Evolutionary conservation across 1,284 basidiomycete genomes (phyloP), one percentile per base, ranked within the genome.

Genomic region (Kwoniella shivajii): DNA sequence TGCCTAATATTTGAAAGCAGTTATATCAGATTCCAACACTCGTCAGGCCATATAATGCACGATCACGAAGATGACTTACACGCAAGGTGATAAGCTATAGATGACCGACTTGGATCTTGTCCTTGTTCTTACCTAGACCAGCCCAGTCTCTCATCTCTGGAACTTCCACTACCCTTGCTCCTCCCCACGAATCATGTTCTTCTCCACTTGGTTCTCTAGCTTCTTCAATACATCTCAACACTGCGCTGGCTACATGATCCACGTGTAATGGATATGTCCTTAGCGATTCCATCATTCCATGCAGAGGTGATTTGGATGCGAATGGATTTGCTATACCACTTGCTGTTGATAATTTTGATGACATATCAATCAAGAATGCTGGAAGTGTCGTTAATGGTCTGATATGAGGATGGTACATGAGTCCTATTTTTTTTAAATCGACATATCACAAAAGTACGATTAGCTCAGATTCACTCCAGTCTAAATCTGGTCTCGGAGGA

Each of bases 351-450:
- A 92, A 62, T 5, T 69, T 50, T 69, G 90, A 84, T 33, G 92
- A 87, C 10, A 94, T 78, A 71, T 93, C 90, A 46, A 97, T 82
- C 47, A 93, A 74, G 2, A 89, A 88, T 0, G 95, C 93, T 37
- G 90, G 83, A 30, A 92, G 87, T 14, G 92, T 90, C 2, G 90
- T 88, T 44, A 92, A 74, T 6, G 96, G 95, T 33, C 93, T 86
- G 60, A 87, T 83, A 76, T 97, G 92, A 5, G 95, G 89, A 72
- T 98, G 93, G 78, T 98, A 98, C 73, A 99, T 92, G 51, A 99
- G 81, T 61, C 94, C 94, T 89, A 71, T n/a, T n/a, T n/a, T n/a
- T n/a, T n/a, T n/a, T n/a, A n/a, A n/a, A n/a, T n/a, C n/a, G n/a
- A n/a, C n/a, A n/a, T n/a, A n/a, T n/a, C n/a, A n/a, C n/a, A n/a